phyloP scores from a whole-genome alignment of 768 basidiomycete genomes.

The Postia placenta region DNA sequence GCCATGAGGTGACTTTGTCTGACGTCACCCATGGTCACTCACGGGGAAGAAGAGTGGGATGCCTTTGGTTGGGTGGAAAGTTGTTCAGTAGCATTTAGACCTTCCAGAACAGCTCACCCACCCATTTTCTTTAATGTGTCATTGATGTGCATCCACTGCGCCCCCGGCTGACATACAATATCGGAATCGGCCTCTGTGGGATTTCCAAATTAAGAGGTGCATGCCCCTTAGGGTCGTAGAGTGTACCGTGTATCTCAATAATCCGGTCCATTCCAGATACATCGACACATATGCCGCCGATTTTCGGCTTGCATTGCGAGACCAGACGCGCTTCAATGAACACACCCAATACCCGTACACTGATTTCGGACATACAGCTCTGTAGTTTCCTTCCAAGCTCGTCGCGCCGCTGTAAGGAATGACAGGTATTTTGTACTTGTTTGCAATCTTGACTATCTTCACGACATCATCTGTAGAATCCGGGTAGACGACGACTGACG shows the following conservation, averaged over 20 bases:
- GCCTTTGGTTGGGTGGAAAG: conserved; percentile 13
- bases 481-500: conserved; percentile 47
- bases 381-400: conserved; percentile 76
- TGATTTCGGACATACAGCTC: conserved; percentile 40
- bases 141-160: conserved; percentile 78
- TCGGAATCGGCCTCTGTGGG: conserved; percentile 62
- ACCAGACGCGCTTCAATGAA: not conserved
- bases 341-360: not conserved
- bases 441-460: conserved; percentile 68
- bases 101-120: too few species aligned
- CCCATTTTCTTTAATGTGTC: conserved; percentile 53
- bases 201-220: not conserved
- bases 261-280: conserved; percentile 63
- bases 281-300: conserved; percentile 60
- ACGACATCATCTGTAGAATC: conserved; percentile 77
- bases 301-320: conserved; percentile 1
- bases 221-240: not conserved
- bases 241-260: conserved; percentile 44
- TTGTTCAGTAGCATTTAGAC: too few species aligned
- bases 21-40: too few species aligned
- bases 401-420: conserved; percentile 85
- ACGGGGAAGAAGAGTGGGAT: conserved; percentile 57
- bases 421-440: conserved; percentile 69
- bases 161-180: conserved; percentile 70
- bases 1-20: too few species aligned